Percentiles rank a stretch among this genome's conserved stretches.
Conservation (phyloP, 768 basidiomycete species). For the Cubamyces sp. region DNA sequence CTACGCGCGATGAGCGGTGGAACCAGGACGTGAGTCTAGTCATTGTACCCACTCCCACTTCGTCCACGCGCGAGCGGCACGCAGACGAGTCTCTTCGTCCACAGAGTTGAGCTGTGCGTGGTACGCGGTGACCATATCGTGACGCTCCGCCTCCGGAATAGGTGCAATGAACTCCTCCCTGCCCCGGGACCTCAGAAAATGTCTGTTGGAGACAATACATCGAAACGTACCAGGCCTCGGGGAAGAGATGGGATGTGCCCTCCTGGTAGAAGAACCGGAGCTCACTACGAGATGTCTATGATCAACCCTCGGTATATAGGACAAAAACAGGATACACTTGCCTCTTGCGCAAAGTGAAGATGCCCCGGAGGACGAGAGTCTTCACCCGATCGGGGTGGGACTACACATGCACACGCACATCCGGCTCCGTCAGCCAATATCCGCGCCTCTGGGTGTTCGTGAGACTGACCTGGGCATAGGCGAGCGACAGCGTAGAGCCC, state of each 20-base stretch:
- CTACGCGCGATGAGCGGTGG: conserved; percentile 41
- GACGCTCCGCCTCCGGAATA: conserved; percentile 80
- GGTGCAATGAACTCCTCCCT: conserved; percentile 86
- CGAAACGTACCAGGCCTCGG: conserved; percentile 75
- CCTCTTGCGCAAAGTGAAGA: conserved; percentile 86
- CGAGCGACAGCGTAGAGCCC: conserved; percentile 87
- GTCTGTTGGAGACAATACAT: neutral
- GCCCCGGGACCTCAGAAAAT: neutral
- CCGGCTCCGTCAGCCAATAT: no score
- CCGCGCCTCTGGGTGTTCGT: neutral
- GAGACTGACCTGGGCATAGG: conserved; percentile 74
- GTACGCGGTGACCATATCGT: conserved; percentile 84
- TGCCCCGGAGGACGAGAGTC: conserved; percentile 80
- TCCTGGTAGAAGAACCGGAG: conserved; percentile 93
- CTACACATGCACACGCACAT: conserved; percentile 39
- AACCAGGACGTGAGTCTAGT: neutral
- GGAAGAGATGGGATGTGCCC: conserved; percentile 80
- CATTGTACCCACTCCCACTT: conserved; percentile 81
- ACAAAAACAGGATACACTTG: conserved; percentile 29
- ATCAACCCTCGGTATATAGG: no score
- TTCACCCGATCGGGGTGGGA: conserved; percentile 81
- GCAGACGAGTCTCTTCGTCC: conserved; percentile 65
- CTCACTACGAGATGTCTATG: conserved; percentile 48
- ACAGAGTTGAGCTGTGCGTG: conserved; percentile 74
- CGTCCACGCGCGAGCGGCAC: conserved; percentile 83